Base-by-base conservation (phyloP, 73 alveolate species). In the Uronychia binucleata region DNA sequence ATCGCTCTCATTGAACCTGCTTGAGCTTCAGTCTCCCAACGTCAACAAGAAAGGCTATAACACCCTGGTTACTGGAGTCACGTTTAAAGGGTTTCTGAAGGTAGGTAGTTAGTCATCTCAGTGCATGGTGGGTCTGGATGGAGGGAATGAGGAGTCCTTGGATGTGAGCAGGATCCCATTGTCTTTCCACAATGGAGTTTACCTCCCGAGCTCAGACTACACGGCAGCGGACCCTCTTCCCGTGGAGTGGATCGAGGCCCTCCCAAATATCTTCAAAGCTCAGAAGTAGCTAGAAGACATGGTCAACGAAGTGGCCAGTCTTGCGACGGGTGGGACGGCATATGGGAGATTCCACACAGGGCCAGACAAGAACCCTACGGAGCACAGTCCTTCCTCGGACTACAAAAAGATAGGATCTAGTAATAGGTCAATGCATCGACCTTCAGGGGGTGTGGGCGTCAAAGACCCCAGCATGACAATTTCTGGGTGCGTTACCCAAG, bases 201-300 rank as follows among this genome's bases (percentile, higher is more conserved):
- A 29, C 58, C 33, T 85, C 8, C 91, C 91, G 26, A 81, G 86
- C 1, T 80, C 34, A 28, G 80, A 85, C 67, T 85, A 77, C 77
- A 75, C 58, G 27, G 85, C 91, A 1, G 58, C 83, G 34, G 91
- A 85, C 28, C 80, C 74, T 19, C 76, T 85, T 0, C 91, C 91
- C 26, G 91, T 77, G 26, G 91, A 85, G 27, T 85, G 91, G 91
- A 58, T 85, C 27, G 86, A 85, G 26, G 80, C 80, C 1, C 57
- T 85, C 32, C 91, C 91, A 46, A 19, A 46, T 19, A 5, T 46
- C 5, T 46, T 5, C 5, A 46, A 46, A 46, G 67, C 19, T 46
- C n/a, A 46, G 19, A 46, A 46, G n/a, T n/a, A n/a, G n/a, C n/a
- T n/a, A n/a, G n/a, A n/a, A 46, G 19, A 46, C 5, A 46, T 46